phyloP scores from a whole-genome alignment of 2,329 filamentous ascomycete species.

The Xylaria sp. region DNA sequence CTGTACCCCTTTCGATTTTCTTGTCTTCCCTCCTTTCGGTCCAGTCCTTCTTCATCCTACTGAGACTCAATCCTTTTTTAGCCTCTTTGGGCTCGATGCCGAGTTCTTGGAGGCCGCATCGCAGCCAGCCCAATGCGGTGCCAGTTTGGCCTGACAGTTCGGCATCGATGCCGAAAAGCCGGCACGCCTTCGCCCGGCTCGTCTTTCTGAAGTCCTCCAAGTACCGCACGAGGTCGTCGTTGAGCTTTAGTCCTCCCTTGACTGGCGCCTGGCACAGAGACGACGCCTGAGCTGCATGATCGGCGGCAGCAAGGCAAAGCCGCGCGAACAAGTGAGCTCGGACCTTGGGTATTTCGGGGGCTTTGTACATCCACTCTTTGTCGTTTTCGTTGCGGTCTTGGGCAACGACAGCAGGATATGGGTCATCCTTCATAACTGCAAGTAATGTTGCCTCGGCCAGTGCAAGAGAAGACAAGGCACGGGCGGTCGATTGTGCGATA shows the following conservation, averaged over 20 bases:
- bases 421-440: slow-evolving; percentile 91
- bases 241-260: slow-evolving; percentile 54
- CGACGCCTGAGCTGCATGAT: slow-evolving; percentile 78
- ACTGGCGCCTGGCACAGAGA: slow-evolving; percentile 50
- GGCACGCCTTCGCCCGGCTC: slow-evolving; percentile 80
- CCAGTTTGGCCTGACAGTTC: slow-evolving; percentile 82
- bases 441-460: slow-evolving; percentile 88
- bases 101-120: slow-evolving; percentile 74
- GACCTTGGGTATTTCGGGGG: slow-evolving; percentile 85
- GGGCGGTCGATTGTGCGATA: slow-evolving; percentile 54
- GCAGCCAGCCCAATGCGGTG: slow-evolving; percentile 83
- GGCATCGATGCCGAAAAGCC: slow-evolving; percentile 89
- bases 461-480: slow-evolving; percentile 66
- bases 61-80: slow-evolving; percentile 53
- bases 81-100: slow-evolving; percentile 59
- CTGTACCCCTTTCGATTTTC: slow-evolving; percentile 71
- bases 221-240: slow-evolving; percentile 71
- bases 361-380: slow-evolving; percentile 95
- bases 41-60: slow-evolving; percentile 67
- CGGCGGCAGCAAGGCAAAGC: slow-evolving; percentile 82
- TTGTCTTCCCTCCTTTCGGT: slow-evolving; percentile 78
- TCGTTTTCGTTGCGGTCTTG: slow-evolving; percentile 81
- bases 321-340: slow-evolving; percentile 86
- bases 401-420: slow-evolving; percentile 80
- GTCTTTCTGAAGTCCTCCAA: slow-evolving; percentile 74